Evolutionary conservation across 345 rosid species (phyloP), one percentile per base, ranked within the genome.

Genomic region (Populus nigra): DNA sequence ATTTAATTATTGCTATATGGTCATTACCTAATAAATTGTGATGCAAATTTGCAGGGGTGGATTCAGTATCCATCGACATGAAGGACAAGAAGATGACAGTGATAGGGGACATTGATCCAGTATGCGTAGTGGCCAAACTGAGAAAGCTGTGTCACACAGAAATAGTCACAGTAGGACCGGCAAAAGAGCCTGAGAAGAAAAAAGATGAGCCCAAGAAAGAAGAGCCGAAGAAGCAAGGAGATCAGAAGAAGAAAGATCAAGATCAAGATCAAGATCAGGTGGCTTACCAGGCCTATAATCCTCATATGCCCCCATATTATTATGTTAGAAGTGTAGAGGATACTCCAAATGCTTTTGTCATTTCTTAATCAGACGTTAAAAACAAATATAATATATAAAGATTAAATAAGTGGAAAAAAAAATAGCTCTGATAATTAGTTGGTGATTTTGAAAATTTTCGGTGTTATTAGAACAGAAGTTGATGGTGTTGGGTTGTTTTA

Each of bases 71-170:
- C 53, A 27, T 88, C 76, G 94, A 92, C 69, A 79, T 82, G 80
- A 89, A 92, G 85, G 89, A 90, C 20, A 83, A 84, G 75, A 88
- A 90, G 74, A 25, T 91, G 84, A 92, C 94, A 2, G 79, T 89
- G 35, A 81, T 78, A 16, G 94, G 94, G 68, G 86, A 83, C 36
- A 41, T 88, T 13, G 97, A 89, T 85, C 79, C 90, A 23, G 80
- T 89, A 3, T 2, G 0, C 2, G 65, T 88, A 2, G 93, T 82
- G 63, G 47, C 66, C 68, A 90, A 92, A 79, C 77, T 92, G 72
- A 86, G 89, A 2, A 33, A 90, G 78, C 49, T 85, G 0, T 90
- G 93, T 73, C 45, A 36, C 53, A 73, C 94, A 2, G 87, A 88
- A 0, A 84, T 92, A 18, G 59, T 87, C 18, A 81, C 91, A 8